Evolutionary conservation across 2,329 filamentous ascomycete species (phyloP).

Genomic region (Torrubiella hemipterigena): DNA sequence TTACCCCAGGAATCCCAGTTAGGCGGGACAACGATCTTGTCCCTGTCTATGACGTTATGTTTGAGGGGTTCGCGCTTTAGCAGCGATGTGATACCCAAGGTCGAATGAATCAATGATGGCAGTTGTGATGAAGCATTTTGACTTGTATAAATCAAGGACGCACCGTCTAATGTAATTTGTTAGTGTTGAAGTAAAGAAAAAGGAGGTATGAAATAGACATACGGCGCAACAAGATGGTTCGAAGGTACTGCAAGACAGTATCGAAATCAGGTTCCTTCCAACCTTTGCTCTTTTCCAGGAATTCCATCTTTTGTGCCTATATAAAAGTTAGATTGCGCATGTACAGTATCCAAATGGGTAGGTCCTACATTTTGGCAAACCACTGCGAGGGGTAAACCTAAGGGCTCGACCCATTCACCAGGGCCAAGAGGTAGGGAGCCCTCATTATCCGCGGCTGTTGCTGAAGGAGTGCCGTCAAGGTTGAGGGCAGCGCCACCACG

Average conservation of each 20-base stretch:
- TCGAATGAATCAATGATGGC: constrained; percentile 71
- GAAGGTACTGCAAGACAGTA: constrained; percentile 83
- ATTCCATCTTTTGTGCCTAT: constrained; percentile 79
- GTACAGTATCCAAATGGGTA: too few relatives aligned
- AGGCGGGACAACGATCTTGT: constrained; percentile 86
- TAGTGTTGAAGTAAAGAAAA: constrained; percentile 3
- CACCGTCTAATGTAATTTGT: constrained; percentile 48
- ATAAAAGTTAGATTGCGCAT: too few relatives aligned
- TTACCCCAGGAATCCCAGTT: constrained; percentile 99
- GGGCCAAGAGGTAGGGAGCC: constrained; percentile 68
- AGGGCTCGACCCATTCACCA: constrained; percentile 84
- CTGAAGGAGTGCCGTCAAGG: constrained; percentile 46
- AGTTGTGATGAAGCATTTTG: constrained; percentile 66
- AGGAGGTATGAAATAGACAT: constrained; percentile 23
- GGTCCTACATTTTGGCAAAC: constrained; percentile 81
- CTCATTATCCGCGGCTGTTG: constrained; percentile 51
- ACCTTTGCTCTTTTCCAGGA: constrained; percentile 73
- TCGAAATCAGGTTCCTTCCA: constrained; percentile 98
- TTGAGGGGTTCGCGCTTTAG: constrained; percentile 69
- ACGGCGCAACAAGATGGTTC: constrained; percentile 83
- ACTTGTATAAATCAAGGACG: constrained; percentile 75
- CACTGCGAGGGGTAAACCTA: constrained; percentile 79
- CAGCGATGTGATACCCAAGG: constrained; percentile 73
- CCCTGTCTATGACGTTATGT: constrained; percentile 84
- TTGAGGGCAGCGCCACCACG: constrained; percentile 50